Conservation (phyloP, 2,329 filamentous ascomycete species). For the Arthroderma sp. region DNA sequence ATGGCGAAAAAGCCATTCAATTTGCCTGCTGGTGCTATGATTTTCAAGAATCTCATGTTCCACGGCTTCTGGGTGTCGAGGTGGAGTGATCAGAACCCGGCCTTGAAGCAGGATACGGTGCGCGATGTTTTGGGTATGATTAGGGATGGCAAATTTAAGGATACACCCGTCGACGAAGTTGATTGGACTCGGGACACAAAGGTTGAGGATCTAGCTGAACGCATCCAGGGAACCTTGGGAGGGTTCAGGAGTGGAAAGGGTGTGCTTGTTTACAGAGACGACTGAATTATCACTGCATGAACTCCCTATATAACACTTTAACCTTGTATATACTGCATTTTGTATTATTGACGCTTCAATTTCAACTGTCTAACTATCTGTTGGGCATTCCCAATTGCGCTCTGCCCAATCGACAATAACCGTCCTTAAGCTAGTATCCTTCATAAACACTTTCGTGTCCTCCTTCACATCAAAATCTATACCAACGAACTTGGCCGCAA, state of each 20-base stretch:
- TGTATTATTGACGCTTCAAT: no score
- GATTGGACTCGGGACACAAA: conserved; percentile 73
- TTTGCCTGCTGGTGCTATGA: conserved; percentile 70
- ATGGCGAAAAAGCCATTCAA: conserved; percentile 82
- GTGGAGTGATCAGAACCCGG: conserved; percentile 66
- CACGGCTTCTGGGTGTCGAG: conserved; percentile 89
- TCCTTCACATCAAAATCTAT: conserved; percentile 33
- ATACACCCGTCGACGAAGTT: conserved; percentile 70
- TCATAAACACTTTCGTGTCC: conserved; percentile 41
- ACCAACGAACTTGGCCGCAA: conserved; percentile 54
- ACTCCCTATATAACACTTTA: no score
- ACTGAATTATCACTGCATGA: conserved; percentile 13
- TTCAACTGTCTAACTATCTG: no score
- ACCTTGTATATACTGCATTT: no score
- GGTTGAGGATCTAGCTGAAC: conserved; percentile 52
- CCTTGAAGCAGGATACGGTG: conserved; percentile 67
- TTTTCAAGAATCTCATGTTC: conserved; percentile 85
- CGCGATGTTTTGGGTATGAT: conserved; percentile 68
- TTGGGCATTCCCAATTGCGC: conserved; percentile 37
- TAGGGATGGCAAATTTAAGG: conserved; percentile 61
- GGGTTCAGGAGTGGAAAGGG: conserved; percentile 83
- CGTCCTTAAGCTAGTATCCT: conserved; percentile 41
- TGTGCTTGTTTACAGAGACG: conserved; percentile 63
- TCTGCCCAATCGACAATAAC: conserved; percentile 48
- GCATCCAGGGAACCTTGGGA: conserved; percentile 68